These are phyloP conservation scores for Rosa rugosa DNA, from an alignment of 306 rosid species.

Conservation along the genomic window DNA sequence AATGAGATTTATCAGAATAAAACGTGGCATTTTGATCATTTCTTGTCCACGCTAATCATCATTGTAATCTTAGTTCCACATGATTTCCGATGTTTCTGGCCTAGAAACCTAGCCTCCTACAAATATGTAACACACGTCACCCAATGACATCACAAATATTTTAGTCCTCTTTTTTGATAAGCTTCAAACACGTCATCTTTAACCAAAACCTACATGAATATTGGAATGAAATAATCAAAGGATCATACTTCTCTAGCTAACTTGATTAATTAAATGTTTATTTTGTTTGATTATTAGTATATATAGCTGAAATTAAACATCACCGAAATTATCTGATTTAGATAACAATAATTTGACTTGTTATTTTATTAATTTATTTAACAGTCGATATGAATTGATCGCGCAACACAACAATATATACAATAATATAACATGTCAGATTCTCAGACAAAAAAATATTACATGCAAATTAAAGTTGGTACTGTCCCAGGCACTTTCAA, in stretches of 20 bases:
- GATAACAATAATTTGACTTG: neutral
- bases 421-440: neutral
- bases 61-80: constrained; percentile 4
- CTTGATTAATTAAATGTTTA: neutral
- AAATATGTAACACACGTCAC: constrained; percentile 3
- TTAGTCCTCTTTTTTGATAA: neutral
- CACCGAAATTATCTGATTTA: neutral
- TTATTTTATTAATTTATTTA: neutral
- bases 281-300: neutral
- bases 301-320: too few relatives aligned
- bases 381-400: neutral
- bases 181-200: neutral
- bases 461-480: neutral
- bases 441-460: neutral
- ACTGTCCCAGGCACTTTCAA: neutral
- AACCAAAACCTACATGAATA: neutral
- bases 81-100: neutral
- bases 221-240: neutral
- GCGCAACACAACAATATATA: neutral
- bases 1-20: constrained; percentile 24
- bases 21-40: constrained; percentile 17
- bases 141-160: neutral
- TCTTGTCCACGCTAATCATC: constrained; percentile 7
- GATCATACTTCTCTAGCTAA: neutral
- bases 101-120: neutral